Conservation (phyloP, 176 grass and related monocot species). For the Phyllostachys edulis region DNA sequence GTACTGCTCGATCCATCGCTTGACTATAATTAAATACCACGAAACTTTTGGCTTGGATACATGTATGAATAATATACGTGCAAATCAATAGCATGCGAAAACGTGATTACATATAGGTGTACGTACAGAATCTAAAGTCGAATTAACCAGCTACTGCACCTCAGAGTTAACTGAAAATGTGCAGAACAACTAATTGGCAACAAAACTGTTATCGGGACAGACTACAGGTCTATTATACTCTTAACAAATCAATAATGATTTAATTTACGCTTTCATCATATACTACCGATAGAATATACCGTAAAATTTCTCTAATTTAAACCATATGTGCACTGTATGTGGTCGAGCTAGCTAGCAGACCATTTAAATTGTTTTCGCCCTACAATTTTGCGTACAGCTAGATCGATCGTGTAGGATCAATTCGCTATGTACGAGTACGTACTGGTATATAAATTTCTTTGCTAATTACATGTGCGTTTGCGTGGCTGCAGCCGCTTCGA, state of each 20-base stretch:
- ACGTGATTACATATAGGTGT: background rate
- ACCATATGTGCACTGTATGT: background rate
- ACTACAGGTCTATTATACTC: no score
- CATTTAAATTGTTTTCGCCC: background rate
- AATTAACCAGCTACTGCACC: background rate
- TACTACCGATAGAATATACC: no score
- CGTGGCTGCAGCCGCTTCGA: slow-evolving; percentile 36
- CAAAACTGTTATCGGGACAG: background rate
- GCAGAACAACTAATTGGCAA: background rate
- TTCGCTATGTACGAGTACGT: background rate
- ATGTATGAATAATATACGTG: background rate
- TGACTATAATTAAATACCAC: background rate
- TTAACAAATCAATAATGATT: no score
- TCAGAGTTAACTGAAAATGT: background rate
- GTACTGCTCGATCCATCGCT: slow-evolving; percentile 25
- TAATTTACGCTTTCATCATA: no score
- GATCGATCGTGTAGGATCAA: background rate
- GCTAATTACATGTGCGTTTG: background rate
- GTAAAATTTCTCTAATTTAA: background rate
- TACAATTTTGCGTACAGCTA: background rate
- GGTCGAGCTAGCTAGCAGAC: no score
- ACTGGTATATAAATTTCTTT: background rate
- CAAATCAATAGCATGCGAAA: background rate
- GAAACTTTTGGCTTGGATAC: background rate
- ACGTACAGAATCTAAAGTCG: background rate